Evolutionary conservation across 106 monocot species (phyloP), one percentile per base, ranked within the genome.

Genomic region (Cymbidium sinense): DNA sequence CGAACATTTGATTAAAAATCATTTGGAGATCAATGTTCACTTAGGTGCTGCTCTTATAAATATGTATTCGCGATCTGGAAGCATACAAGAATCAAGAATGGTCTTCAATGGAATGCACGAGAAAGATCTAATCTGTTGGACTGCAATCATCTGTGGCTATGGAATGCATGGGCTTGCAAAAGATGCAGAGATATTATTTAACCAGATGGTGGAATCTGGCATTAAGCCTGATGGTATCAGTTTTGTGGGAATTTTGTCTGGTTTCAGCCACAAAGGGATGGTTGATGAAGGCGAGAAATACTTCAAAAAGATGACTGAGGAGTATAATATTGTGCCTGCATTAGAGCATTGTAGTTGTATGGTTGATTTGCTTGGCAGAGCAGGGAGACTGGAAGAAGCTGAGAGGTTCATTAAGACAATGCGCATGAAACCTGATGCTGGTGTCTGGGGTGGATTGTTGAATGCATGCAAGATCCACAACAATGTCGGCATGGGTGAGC

Each of bases 281-380:
- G 84, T 87, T 29, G 43, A 87, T 20, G 70, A 79, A 4, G 84
- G 87, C 35, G 7, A 25, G 71, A 51, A 79, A n/a, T 84, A 79
- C 72, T 87, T 81, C 65, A 64, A 82, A 35, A 81, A 76, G 51
- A 87, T 87, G 87, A 73, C 70, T 35, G 74, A 82, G 19, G 72
- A 65, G 11, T 87, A 84, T 58, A 1, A 41, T 25, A 87, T 87
- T 20, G 70, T 81, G 37, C 84, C 84, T 62, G 65, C 70, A 29
- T 50, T 81, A 33, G 84, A 87, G 65, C 87, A 87, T 34, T 81
- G 79, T 31, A 76, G 79, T 73, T 84, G 87, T 71, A 81, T 87
- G 81, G 81, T 87, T 61, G 87, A 87, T 74, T 79, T 87, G 87
- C 87, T 87, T 79, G 84, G 84, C 62, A 81, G 87, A 39, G 78